Evolutionary conservation across 176 grass and related monocot species (phyloP), one percentile per base, ranked within the genome.

Genomic region (Poa annua): DNA sequence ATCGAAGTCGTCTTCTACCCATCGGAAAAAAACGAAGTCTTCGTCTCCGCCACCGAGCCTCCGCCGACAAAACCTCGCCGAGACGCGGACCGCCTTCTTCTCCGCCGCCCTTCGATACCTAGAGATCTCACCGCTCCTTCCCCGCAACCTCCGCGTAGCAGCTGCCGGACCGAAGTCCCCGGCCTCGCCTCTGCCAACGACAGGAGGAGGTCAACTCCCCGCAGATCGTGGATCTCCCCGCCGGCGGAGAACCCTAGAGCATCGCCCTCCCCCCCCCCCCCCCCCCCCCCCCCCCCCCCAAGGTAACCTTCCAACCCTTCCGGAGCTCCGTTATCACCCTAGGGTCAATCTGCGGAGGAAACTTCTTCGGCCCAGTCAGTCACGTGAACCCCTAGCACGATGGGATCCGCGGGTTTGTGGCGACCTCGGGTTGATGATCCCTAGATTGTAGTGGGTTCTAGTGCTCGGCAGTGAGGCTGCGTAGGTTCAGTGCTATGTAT

Each of bases 151-250:
- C 16, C 72, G 47, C 47, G 71, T 8, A n/a, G 11, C 1, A 21
- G 2, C 67, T 45, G 0, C 36, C 19, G 8, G 20, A 12, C n/a
- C 39, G 2, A 44, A 44, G 41, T 7, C 15, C 67, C 24, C 39
- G 4, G 4, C 20, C 38, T 6, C 39, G 36, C 12, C 64, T 35
- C 6, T 49, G 44, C 74, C 33, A 21, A 24, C 52, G 19, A 38
- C 20, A 33, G 74, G 32, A 33, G 74, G 11, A 34, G 71, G 26
- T 13, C 11, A 57, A 16, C 13, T 21, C 5, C 52, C 56, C 38
- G 11, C 76, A 78, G 56, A 78, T 78, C 76, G 38, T 0, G 38
- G 76, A 78, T 78, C 76, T 47, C 55, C 76, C 79, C 64, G 48
- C 63, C 33, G 63, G 49, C 47, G 12, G 63, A 29, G 49, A 56